A percentile compares a stretch with the other conserved stretches of the same genome.
Conservation (phyloP, 2,329 filamentous ascomycete species). For the Triangularia verruculosa region DNA sequence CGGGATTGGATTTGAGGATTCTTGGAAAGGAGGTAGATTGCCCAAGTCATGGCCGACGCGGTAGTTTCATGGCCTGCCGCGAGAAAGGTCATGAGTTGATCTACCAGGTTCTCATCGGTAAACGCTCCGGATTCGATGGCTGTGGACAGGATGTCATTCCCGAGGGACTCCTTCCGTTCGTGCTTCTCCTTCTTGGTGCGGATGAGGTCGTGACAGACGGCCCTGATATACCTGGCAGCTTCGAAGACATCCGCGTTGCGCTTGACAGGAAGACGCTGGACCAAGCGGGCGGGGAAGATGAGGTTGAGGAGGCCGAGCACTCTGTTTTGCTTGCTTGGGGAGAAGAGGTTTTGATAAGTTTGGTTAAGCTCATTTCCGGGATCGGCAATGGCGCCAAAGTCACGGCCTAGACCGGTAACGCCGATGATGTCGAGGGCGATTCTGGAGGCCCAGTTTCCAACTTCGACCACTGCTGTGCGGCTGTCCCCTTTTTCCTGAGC, state of each 20-base stretch:
- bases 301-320: conserved; percentile 56
- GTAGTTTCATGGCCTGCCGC: conserved; percentile 81
- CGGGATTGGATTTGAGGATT: conserved; percentile 62
- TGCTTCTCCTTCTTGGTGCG: conserved; percentile 61
- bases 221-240: conserved; percentile 59
- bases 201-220: conserved; percentile 67
- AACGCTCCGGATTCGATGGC: conserved; percentile 75
- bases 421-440: conserved; percentile 75
- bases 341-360: conserved; percentile 57
- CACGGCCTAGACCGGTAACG: conserved; percentile 65
- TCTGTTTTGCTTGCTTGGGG: conserved; percentile 49
- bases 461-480: conserved; percentile 48
- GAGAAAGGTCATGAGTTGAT: conserved; percentile 89
- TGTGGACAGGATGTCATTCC: conserved; percentile 75
- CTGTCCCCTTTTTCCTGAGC: conserved; percentile 22
- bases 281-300: conserved; percentile 61
- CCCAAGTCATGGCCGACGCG: conserved; percentile 72
- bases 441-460: conserved; percentile 62
- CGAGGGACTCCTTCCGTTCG: conserved; percentile 46
- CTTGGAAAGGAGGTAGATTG: conserved; percentile 64
- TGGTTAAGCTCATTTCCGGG: conserved; percentile 56
- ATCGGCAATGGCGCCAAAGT: conserved; percentile 65
- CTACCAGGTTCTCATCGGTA: conserved; percentile 73
- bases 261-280: conserved; percentile 63
- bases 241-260: conserved; percentile 63